Evolutionary conservation across 2,329 filamentous ascomycete genomes (phyloP).

Genomic region (Cyphellophora attinorum): DNA sequence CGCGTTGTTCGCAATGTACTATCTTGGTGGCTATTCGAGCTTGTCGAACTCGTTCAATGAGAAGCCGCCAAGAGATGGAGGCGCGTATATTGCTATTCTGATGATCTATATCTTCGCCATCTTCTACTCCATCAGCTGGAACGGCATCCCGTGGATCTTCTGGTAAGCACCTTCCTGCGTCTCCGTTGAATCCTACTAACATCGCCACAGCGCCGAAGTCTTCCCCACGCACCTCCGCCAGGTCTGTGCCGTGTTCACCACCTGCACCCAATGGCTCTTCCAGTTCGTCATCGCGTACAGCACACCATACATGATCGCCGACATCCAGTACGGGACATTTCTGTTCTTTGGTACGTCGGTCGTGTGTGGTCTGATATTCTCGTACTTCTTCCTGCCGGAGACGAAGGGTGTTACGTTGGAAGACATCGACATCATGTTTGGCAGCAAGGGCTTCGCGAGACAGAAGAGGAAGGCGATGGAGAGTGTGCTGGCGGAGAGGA

Average conservation of each 20-base stretch:
- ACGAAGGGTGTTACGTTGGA: constrained; percentile 49
- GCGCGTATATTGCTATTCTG: constrained; percentile 28
- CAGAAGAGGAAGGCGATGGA: background rate
- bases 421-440: constrained; percentile 9
- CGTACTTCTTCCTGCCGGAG: constrained; percentile 48
- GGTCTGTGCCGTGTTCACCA: constrained; percentile 27
- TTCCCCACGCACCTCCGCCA: constrained; percentile 30
- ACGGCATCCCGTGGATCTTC: constrained; percentile 27
- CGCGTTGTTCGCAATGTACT: constrained; percentile 27
- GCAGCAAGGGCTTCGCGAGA: background rate
- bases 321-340: constrained; percentile 30
- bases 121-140: constrained; percentile 25
- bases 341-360: constrained; percentile 31
- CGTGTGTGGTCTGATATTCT: constrained; percentile 23
- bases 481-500: background rate
- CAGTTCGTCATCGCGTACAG: constrained; percentile 34
- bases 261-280: constrained; percentile 29
- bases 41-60: constrained; percentile 24
- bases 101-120: constrained; percentile 42
- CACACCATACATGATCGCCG: constrained; percentile 30
- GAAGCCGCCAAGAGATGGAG: constrained; percentile 20
- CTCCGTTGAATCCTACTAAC: background rate
- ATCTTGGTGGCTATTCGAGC: constrained; percentile 27
- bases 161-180: constrained; percentile 5
- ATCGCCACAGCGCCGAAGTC: constrained; percentile 18